phyloP scores from a whole-genome alignment of 306 rosid species.

The Carpinus fangiana region DNA sequence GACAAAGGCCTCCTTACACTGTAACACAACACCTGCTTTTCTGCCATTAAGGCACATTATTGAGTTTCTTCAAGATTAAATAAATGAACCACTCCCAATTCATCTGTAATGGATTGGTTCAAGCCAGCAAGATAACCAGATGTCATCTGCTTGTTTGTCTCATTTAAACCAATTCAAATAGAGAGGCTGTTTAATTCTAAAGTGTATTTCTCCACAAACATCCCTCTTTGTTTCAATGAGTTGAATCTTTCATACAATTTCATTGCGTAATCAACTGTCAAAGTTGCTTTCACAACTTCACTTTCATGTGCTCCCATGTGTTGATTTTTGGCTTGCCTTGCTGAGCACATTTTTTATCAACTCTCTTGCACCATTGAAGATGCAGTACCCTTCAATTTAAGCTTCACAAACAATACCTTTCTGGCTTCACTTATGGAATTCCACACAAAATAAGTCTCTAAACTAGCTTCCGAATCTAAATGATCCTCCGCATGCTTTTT shows the following conservation, averaged over 20 bases:
- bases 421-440: neutral
- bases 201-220: neutral
- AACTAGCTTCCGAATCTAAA: neutral
- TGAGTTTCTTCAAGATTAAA: neutral
- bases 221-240: neutral
- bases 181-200: neutral
- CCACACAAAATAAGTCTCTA: neutral
- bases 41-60: neutral
- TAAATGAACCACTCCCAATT: neutral
- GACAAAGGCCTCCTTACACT: neutral
- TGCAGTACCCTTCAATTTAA: neutral
- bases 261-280: neutral
- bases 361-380: constrained; percentile 7
- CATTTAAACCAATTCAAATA: neutral
- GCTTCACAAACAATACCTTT: neutral
- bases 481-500: neutral
- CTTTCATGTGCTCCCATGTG: neutral
- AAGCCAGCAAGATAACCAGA: neutral
- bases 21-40: neutral
- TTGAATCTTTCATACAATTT: neutral
- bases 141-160: neutral
- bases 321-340: neutral
- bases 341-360: neutral
- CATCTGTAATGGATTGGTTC: neutral
- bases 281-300: neutral